These are phyloP conservation scores for Saturnispora sekii DNA, from an alignment of 805 yeast genomes.

Conservation along the genomic window DNA sequence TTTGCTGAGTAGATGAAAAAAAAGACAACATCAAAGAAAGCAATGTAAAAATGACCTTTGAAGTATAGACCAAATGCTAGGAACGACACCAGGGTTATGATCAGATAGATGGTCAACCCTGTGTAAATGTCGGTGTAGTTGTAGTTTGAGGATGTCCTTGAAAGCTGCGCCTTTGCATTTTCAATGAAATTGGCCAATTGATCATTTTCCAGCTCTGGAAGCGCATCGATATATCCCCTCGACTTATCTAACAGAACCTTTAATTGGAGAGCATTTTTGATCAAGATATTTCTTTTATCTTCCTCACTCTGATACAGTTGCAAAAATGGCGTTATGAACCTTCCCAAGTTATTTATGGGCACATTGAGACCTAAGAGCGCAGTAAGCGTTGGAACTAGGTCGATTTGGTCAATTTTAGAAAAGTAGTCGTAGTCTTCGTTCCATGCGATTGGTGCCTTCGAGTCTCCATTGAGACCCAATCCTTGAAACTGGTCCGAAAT, in stretches of 20 bases:
- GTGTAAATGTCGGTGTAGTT: constrained; percentile 38
- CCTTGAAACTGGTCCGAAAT: constrained; percentile 50
- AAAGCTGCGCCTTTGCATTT: constrained; percentile 39
- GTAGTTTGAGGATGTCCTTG: constrained; percentile 65
- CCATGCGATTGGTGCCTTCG: constrained; percentile 30
- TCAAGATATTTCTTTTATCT: constrained; percentile 29
- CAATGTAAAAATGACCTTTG: constrained; percentile 11
- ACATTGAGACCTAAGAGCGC: constrained; percentile 53
- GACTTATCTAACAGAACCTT: constrained; percentile 37
- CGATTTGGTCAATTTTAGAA: constrained; percentile 50
- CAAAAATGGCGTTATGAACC: constrained; percentile 50
- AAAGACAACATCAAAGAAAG: constrained; percentile 21
- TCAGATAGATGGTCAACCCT: constrained; percentile 29
- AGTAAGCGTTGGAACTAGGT: constrained; percentile 62
- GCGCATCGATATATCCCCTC: constrained; percentile 16
- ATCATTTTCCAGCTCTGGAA: constrained; percentile 13
- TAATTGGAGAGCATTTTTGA: constrained; percentile 52
- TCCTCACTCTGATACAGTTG: constrained; percentile 34
- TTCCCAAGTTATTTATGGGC: constrained; percentile 69
- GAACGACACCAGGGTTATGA: constrained; percentile 25
- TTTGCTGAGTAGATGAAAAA: constrained; percentile 37
- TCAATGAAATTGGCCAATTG: constrained; percentile 28
- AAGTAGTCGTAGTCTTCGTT: constrained; percentile 45
- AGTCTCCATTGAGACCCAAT: constrained; percentile 14
- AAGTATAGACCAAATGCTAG: constrained; percentile 17